Conservation (phyloP, 176 grass and related monocot genomes). For the Musa itinerans region DNA sequence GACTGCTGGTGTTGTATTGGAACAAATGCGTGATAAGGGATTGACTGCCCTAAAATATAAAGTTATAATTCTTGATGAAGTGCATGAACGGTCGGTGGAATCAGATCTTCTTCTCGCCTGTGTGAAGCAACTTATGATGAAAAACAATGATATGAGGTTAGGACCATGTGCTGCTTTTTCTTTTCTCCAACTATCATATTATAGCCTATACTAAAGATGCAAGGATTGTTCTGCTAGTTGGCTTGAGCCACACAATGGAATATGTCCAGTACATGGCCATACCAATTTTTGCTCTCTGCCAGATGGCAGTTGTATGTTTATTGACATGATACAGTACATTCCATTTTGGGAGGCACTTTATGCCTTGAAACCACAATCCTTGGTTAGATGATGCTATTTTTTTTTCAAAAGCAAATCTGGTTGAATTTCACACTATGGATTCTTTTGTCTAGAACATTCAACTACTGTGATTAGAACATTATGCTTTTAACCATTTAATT, state of each 20-base stretch:
- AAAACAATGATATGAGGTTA: conserved; percentile 82
- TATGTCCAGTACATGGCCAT: neutral
- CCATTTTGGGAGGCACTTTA: no score
- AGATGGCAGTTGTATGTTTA: neutral
- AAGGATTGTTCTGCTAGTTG: no score
- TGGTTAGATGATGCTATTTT: no score
- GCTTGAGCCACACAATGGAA: no score
- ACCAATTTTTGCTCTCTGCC: neutral
- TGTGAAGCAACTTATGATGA: conserved; percentile 80
- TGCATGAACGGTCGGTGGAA: conserved; percentile 90
- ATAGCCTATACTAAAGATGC: neutral
- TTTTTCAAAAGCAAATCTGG: neutral
- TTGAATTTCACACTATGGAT: neutral
- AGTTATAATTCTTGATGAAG: conserved; percentile 95
- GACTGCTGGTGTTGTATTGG: conserved; percentile 83
- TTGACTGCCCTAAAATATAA: conserved; percentile 73
- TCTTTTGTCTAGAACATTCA: neutral
- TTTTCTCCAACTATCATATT: neutral
- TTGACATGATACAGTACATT: no score
- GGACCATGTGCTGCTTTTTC: neutral
- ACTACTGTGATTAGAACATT: neutral
- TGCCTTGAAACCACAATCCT: no score
- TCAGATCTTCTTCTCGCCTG: conserved; percentile 86
- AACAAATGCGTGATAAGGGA: conserved; percentile 82
- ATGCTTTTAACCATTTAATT: neutral